Evolutionary conservation across 2,329 filamentous ascomycete genomes (phyloP), one percentile per base, ranked within the genome.

Genomic region (Boeremia lycopersici): DNA sequence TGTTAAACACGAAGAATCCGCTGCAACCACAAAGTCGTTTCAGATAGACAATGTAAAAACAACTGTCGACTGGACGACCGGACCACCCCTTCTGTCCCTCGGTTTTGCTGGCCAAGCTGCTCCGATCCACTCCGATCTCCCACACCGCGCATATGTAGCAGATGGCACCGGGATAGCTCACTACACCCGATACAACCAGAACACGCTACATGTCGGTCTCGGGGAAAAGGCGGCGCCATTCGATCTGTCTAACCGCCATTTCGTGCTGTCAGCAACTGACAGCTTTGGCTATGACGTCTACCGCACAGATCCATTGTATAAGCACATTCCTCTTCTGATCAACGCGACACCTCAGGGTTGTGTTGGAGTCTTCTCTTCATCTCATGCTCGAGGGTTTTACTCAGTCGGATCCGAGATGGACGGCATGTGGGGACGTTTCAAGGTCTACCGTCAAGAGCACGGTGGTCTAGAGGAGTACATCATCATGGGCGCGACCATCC

Each of bases 141-240:
- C 82, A 0, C 80, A 84, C 63, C 84, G 88, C 9, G 89, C 87
- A 0, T 91, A 90, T 60, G 82, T 79, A 1, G 76, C 85, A 7
- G 86, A 90, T 59, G 82, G 82, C 0, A 70, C 76, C 0, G 88
- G 88, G 1, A 74, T 89, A 17, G 82, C 86, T 0, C 86, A 89
- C 64, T 90, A 90, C 66, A 85, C 84, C 0, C 74, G 78, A 12
- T 88, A 88, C 69, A 84, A 87, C 57, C 77, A 81, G 13, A 79
- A 82, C 17, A 86, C 84, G 0, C 79, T 91, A 0, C 86, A 91
- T 62, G 83, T 89, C 15, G 88, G 89, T 0, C 78, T 91, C 0
- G 89, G 88, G 4, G 88, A 91, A 69, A 90, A 90, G 69, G 80
- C 86, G 5, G 88, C 87, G 0, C 88, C 88, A 0, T 89, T 91